phyloP scores from a whole-genome alignment of 2,329 filamentous ascomycete species.

The Macrophomina tecta region DNA sequence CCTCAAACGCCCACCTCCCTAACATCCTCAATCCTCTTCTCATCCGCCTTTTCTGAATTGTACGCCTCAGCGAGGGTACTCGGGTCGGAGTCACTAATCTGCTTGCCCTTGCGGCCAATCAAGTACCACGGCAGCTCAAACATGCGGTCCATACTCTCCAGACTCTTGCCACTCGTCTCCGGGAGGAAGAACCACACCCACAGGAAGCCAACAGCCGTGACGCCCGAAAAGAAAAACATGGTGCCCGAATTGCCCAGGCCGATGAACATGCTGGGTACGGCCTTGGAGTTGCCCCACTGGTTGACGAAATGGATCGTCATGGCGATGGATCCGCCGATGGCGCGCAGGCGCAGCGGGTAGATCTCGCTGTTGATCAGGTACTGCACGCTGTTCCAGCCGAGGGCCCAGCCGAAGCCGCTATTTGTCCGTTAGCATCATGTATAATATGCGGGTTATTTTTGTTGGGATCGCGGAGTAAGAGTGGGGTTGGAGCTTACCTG shows the following conservation, averaged over 20 bases:
- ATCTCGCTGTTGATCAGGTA: slow-evolving; percentile 80
- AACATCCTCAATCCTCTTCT: slow-evolving; percentile 9
- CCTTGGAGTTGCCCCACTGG: slow-evolving; percentile 78
- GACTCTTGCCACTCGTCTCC: slow-evolving; percentile 68
- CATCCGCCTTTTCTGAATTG: slow-evolving; percentile 8
- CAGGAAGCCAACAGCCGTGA: slow-evolving; percentile 70
- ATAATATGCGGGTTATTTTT: neutral
- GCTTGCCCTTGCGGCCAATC: slow-evolving; percentile 61
- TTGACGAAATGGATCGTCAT: slow-evolving; percentile 83
- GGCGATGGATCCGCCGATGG: slow-evolving; percentile 71
- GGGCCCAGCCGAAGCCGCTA: slow-evolving; percentile 46
- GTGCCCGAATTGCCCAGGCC: slow-evolving; percentile 66
- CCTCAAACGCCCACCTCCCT: slow-evolving; percentile 15
- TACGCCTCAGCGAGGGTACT: slow-evolving; percentile 23
- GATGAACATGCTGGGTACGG: slow-evolving; percentile 77
- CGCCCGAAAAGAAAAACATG: slow-evolving; percentile 75
- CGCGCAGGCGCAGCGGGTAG: slow-evolving; percentile 76
- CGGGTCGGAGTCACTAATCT: slow-evolving; percentile 16
- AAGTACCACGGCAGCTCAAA: slow-evolving; percentile 77
- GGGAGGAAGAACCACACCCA: slow-evolving; percentile 78
- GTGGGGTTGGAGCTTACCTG: slow-evolving; percentile 19
- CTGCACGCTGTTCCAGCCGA: slow-evolving; percentile 74
- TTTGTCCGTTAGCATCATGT: neutral
- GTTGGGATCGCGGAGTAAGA: neutral
- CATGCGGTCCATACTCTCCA: slow-evolving; percentile 74